A percentile compares a stretch with the other conserved stretches of the same genome.
phyloP scores from a whole-genome alignment of 768 basidiomycete genomes.

The Lactarius trivialis region DNA sequence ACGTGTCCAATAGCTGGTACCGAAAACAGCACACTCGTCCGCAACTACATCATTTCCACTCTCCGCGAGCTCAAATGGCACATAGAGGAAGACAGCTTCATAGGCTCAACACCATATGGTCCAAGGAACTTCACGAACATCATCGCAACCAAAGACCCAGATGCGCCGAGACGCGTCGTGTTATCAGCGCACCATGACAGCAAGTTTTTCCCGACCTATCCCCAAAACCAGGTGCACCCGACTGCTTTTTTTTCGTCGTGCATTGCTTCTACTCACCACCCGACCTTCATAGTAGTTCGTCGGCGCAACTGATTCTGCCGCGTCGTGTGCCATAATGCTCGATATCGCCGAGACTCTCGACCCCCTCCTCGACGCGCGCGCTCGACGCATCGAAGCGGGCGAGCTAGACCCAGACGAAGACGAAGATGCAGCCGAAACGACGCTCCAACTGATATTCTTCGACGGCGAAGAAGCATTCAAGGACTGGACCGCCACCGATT shows the following conservation, averaged over 20 bases:
- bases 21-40: constrained; percentile 72
- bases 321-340: constrained; percentile 89
- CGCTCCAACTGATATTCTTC: constrained; percentile 89
- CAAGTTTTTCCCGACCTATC: constrained; percentile 72
- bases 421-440: constrained; percentile 75
- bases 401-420: constrained; percentile 52
- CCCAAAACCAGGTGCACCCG: constrained; percentile 61
- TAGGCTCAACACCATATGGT: constrained; percentile 75
- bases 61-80: constrained; percentile 78
- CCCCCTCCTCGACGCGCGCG: constrained; percentile 57
- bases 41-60: constrained; percentile 70
- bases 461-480: constrained; percentile 97
- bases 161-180: constrained; percentile 70
- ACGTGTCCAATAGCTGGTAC: constrained; percentile 47
- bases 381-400: constrained; percentile 47
- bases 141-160: constrained; percentile 92
- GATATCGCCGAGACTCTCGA: constrained; percentile 84
- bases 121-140: constrained; percentile 77
- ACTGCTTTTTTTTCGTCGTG: constrained; percentile 4
- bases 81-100: constrained; percentile 79
- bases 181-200: constrained; percentile 93
- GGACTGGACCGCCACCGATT: constrained; percentile 83
- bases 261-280: not conserved
- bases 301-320: constrained; percentile 96
- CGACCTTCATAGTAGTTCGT: constrained; percentile 59